These are phyloP conservation scores for Saposhnikovia divaricata DNA, from an alignment of 129 eudicot genomes.

Conservation along the genomic window DNA sequence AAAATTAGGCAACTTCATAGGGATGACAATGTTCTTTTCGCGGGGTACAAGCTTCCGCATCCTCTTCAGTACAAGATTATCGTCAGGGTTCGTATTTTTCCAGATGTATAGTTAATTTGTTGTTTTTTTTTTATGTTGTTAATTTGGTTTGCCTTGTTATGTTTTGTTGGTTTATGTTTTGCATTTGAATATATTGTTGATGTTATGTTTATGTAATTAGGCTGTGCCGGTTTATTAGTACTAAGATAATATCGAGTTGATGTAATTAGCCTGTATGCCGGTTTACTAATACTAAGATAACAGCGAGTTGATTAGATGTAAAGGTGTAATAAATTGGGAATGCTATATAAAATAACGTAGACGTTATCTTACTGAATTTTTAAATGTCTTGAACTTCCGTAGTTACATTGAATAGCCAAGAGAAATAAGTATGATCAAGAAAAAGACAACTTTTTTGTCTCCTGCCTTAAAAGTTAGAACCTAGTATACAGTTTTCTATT, in stretches of 20 bases:
- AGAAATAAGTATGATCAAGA: neutral
- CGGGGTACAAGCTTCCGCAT: constrained; percentile 98
- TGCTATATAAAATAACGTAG: neutral
- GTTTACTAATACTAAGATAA: no score
- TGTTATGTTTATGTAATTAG: neutral
- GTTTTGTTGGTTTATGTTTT: neutral
- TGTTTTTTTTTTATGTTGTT: neutral
- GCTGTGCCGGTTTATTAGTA: neutral
- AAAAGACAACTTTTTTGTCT: neutral
- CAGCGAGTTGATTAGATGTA: neutral
- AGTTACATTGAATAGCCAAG: neutral
- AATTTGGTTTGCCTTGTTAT: neutral
- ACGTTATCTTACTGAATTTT: neutral
- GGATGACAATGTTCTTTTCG: constrained; percentile 87
- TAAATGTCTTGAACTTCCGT: neutral
- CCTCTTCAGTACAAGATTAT: constrained; percentile 95
- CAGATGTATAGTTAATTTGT: neutral
- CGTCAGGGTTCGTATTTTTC: constrained; percentile 60
- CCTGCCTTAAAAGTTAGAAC: neutral
- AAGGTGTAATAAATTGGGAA: neutral
- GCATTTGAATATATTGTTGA: neutral
- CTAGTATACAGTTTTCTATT: no score
- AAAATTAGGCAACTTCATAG: constrained; percentile 85
- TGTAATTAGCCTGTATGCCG: neutral
- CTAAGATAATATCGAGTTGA: neutral